These are phyloP conservation scores for Trichoderma gamsii DNA, from an alignment of 495 filamentous ascomycete genomes.

Conservation along the genomic window DNA sequence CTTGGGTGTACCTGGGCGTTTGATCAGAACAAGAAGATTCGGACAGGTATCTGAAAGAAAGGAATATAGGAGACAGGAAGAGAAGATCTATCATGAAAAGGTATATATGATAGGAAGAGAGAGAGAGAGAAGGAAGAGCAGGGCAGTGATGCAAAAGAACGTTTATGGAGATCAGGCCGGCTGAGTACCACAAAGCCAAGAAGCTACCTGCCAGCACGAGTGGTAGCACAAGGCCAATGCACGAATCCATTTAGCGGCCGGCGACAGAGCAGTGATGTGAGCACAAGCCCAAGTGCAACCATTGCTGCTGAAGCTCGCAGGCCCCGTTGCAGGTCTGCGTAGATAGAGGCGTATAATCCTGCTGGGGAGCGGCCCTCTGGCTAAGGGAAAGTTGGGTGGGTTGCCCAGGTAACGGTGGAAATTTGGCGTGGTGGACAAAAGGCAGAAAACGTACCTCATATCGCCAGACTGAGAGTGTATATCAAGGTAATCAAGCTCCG, in stretches of 20 bases:
- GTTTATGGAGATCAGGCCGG: neutral
- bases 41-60: neutral
- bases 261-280: neutral
- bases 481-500: conserved; percentile 11
- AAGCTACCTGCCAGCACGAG: neutral
- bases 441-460: neutral
- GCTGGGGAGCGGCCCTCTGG: neutral
- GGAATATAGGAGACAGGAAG: neutral
- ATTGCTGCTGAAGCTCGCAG: neutral
- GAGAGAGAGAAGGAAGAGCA: neutral
- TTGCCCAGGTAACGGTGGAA: neutral
- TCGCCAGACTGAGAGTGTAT: conserved; percentile 7
- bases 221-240: conserved; percentile 4
- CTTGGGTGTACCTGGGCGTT: conserved; percentile 39
- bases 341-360: neutral
- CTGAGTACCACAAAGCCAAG: neutral
- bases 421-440: neutral
- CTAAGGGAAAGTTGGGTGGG: neutral
- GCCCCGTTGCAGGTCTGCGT: neutral
- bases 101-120: neutral
- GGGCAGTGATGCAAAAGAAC: neutral
- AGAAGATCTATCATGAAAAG: neutral
- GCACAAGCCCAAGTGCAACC: conserved; percentile 4
- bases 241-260: neutral
- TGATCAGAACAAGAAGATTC: neutral